These are phyloP conservation scores for Aspergillus egyptiacus DNA, from an alignment of 495 filamentous ascomycete species.

Conservation along the genomic window DNA sequence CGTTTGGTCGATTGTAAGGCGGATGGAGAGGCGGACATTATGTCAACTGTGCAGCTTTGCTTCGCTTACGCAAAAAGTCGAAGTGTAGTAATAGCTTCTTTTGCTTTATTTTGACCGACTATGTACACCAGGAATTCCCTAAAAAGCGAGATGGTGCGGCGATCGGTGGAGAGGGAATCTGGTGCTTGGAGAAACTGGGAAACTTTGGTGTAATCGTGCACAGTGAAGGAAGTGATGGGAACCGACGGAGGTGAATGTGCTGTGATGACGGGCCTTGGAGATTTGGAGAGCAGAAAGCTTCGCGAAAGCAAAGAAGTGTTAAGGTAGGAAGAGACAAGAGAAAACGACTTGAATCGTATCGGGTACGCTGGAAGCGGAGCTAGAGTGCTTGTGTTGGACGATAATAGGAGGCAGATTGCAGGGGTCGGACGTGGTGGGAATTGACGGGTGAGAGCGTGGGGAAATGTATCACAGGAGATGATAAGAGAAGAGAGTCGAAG, in stretches of 20 bases:
- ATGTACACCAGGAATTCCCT: slow-evolving; percentile 87
- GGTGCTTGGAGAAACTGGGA: slow-evolving; percentile 37
- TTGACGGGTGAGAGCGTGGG: slow-evolving; percentile 19
- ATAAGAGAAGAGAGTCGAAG: slow-evolving; percentile 15
- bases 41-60: slow-evolving; percentile 28
- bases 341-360: slow-evolving; percentile 20
- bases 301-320: slow-evolving; percentile 23
- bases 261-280: slow-evolving; percentile 23
- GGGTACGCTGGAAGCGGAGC: slow-evolving; percentile 21
- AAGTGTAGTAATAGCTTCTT: slow-evolving; percentile 39
- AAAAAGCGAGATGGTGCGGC: slow-evolving; percentile 87
- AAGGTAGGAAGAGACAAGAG: slow-evolving; percentile 15
- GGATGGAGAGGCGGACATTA: slow-evolving; percentile 59
- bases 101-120: slow-evolving; percentile 55
- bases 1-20: slow-evolving; percentile 73
- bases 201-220: slow-evolving; percentile 32
- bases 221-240: slow-evolving; percentile 27
- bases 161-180: slow-evolving; percentile 39
- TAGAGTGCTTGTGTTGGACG: slow-evolving; percentile 22
- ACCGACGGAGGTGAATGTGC: slow-evolving; percentile 29
- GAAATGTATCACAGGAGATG: slow-evolving; percentile 11
- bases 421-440: slow-evolving; percentile 19
- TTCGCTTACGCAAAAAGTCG: slow-evolving; percentile 41
- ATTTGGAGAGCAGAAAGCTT: slow-evolving; percentile 17
- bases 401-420: slow-evolving; percentile 14